Percentiles rank a stretch among this genome's conserved stretches.
phyloP scores from a whole-genome alignment of 345 rosid species.

The Lepidium didymum region DNA sequence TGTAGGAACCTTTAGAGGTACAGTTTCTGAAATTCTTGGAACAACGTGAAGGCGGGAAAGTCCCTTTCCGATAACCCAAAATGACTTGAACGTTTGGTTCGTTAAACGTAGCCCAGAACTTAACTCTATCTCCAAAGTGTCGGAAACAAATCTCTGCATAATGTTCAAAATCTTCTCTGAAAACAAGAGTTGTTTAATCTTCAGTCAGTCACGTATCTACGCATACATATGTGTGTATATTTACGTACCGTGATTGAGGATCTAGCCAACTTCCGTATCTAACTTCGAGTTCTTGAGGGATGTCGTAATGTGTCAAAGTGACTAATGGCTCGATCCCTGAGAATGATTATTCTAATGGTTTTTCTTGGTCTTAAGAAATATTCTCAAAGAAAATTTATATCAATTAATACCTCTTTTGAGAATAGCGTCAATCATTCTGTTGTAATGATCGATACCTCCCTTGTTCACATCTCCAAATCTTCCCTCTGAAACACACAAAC shows the following conservation, averaged over 20 bases:
- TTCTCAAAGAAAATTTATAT: neutral
- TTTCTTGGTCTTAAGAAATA: neutral
- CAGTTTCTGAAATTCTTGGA: constrained; percentile 54
- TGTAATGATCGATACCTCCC: constrained; percentile 53
- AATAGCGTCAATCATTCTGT: constrained; percentile 45
- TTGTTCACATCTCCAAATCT: constrained; percentile 58
- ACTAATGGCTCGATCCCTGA: constrained; percentile 77
- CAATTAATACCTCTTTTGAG: constrained; percentile 34
- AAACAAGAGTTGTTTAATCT: neutral
- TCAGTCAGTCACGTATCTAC: neutral
- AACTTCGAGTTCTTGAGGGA: constrained; percentile 67
- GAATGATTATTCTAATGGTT: neutral
- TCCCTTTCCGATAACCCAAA: constrained; percentile 45
- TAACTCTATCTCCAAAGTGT: constrained; percentile 53
- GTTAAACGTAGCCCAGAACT: constrained; percentile 55
- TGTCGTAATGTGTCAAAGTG: constrained; percentile 58
- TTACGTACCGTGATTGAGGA: constrained; percentile 41
- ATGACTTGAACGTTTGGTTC: constrained; percentile 52
- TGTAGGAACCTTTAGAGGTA: constrained; percentile 39
- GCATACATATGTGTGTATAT: neutral
- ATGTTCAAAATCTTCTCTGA: constrained; percentile 55
- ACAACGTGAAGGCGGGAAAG: constrained; percentile 55
- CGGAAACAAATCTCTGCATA: constrained; percentile 52
- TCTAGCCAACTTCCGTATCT: constrained; percentile 74
- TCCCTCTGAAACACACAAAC: constrained; percentile 35